Evolutionary conservation across 2,329 filamentous ascomycete species (phyloP), one percentile per base, ranked within the genome.

Genomic region (Alternaria brassicae): DNA sequence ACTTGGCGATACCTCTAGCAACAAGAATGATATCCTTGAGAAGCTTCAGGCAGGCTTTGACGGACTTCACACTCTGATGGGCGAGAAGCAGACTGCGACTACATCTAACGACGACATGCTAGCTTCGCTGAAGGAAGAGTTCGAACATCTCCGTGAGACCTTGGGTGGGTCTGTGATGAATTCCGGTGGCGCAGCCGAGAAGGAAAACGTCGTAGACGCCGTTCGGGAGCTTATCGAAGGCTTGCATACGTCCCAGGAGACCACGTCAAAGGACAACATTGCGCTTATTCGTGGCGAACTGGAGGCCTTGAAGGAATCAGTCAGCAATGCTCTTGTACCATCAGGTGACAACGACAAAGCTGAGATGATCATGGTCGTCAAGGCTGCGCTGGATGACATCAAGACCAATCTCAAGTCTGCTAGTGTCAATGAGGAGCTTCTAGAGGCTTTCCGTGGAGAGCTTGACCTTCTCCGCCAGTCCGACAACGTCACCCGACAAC

Each of bases 201-300:
- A 84, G 48, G 85, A 91, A 34, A 91, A 93, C 50, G 84, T 94
- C 25, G 83, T 96, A 1, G 86, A 90, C 61, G 86, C 88, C 9
- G 80, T 94, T 3, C 88, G 77, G 23, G 78, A 80, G 59, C 72
- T 80, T 4, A 68, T 83, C 17, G 80, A 83, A 21, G 79, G 77
- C 7, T 69, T 83, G 23, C 77, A 77, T 7, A 72, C 73, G 6
- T 77, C 81, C 6, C 78, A 82, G 17, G 76, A 77, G 50, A 77
- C 78, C 13, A 71, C 76, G 23, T 77, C 80, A 10, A 78, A 79
- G 28, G 79, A 80, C 39, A 74, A 75, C 6, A 63, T 81, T n/a
- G 74, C 72, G n/a, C 67, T 77, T 4, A 74, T 83, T 25, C 79
- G 79, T 57, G 74, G 73, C 32, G 80, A 82, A 54, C 67, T 84